phyloP scores from a whole-genome alignment of 2,329 filamentous ascomycete genomes.

The Neofusicoccum ribis region DNA sequence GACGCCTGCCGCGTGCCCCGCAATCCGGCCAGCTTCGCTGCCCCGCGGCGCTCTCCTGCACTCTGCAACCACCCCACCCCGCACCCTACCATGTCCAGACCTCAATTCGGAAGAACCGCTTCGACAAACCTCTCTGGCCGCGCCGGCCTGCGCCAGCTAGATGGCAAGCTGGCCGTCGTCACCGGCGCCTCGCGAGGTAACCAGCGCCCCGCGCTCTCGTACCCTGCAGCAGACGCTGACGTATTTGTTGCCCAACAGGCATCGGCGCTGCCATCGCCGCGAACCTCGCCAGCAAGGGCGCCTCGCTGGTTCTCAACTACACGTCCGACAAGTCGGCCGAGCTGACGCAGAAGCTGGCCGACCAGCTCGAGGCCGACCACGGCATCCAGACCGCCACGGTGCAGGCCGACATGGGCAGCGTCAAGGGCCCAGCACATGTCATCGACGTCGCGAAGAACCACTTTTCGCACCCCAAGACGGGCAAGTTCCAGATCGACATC shows the following conservation, averaged over 20 bases:
- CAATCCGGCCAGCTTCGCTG: background rate
- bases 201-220: background rate
- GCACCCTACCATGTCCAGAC: slow-evolving; percentile 38
- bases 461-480: slow-evolving; percentile 56
- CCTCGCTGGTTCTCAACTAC: slow-evolving; percentile 69
- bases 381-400: slow-evolving; percentile 62
- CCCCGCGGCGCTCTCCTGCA: background rate
- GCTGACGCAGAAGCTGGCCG: slow-evolving; percentile 55
- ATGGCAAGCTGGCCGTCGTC: slow-evolving; percentile 76
- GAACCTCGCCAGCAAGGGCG: slow-evolving; percentile 72
- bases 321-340: slow-evolving; percentile 62
- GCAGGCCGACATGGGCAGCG: slow-evolving; percentile 70
- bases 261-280: slow-evolving; percentile 69
- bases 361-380: slow-evolving; percentile 57
- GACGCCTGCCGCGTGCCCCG: no score
- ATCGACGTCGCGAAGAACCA: slow-evolving; percentile 60
- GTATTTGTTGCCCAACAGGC: slow-evolving; percentile 51
- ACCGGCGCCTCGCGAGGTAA: slow-evolving; percentile 78
- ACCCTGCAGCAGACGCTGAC: background rate
- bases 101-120: slow-evolving; percentile 34
- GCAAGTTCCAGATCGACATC: slow-evolving; percentile 72
- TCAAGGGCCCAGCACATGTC: slow-evolving; percentile 61
- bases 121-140: slow-evolving; percentile 42
- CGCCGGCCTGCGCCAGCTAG: slow-evolving; percentile 42
- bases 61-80: background rate